Conservation (phyloP, 768 basidiomycete species). For the Exidia glandulosa region DNA sequence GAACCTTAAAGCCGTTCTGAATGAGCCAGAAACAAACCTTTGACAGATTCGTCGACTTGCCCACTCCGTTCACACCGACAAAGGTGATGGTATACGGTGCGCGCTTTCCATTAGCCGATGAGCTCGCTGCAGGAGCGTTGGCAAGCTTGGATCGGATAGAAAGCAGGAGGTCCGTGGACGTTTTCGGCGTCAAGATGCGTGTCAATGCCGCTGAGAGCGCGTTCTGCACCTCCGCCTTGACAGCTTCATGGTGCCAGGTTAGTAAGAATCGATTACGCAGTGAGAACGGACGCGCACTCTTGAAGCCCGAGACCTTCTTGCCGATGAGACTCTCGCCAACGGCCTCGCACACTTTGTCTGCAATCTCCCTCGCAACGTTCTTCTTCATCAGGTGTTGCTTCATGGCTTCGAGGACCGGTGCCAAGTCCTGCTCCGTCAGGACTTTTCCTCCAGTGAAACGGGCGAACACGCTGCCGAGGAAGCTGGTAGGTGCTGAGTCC, state of each 20-base stretch:
- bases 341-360: slow-evolving; percentile 88
- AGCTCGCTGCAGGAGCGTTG: slow-evolving; percentile 55
- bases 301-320: slow-evolving; percentile 82
- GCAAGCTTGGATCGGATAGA: slow-evolving; percentile 85
- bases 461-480: slow-evolving; percentile 71
- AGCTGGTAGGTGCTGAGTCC: slow-evolving; percentile 42
- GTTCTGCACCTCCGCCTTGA: slow-evolving; percentile 69
- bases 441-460: slow-evolving; percentile 78
- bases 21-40: slow-evolving; percentile 99
- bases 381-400: slow-evolving; percentile 98
- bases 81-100: slow-evolving; percentile 90
- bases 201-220: slow-evolving; percentile 84
- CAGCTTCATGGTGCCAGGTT: slow-evolving; percentile 37
- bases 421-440: slow-evolving; percentile 70
- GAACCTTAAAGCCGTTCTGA: slow-evolving; percentile 82
- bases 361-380: slow-evolving; percentile 93
- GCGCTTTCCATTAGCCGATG: slow-evolving; percentile 41
- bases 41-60: slow-evolving; percentile 94
- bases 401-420: slow-evolving; percentile 86
- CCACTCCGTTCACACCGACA: slow-evolving; percentile 97
- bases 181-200: slow-evolving; percentile 89
- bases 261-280: slow-evolving; percentile 2
- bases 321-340: slow-evolving; percentile 87
- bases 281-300: slow-evolving; percentile 41
- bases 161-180: slow-evolving; percentile 89